Conservation (phyloP, 1,284 basidiomycete genomes). For the Mrakiaceae sp. region DNA sequence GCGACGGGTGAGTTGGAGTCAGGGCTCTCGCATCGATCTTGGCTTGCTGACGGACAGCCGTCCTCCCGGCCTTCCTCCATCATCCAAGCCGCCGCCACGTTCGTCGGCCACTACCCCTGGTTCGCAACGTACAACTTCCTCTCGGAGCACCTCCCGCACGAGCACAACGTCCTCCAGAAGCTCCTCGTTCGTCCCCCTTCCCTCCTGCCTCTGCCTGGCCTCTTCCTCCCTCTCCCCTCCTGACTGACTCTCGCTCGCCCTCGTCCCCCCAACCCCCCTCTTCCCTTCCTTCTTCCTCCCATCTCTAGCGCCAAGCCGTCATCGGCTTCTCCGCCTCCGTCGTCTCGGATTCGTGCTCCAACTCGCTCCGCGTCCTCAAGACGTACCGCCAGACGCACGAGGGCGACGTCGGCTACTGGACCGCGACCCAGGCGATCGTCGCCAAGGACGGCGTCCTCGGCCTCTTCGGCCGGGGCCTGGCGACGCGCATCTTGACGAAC, state of each 20-base stretch:
- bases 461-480: slow-evolving; percentile 71
- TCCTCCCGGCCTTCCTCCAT: too few relatives aligned
- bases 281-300: background rate
- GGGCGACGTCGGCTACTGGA: slow-evolving; percentile 57
- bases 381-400: slow-evolving; percentile 82
- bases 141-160: slow-evolving; percentile 47
- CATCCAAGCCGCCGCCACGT: slow-evolving; percentile 60
- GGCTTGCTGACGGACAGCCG: slow-evolving; percentile 65
- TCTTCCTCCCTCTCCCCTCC: background rate
- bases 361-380: slow-evolving; percentile 81
- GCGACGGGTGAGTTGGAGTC: background rate
- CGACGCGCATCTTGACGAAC: slow-evolving; percentile 71
- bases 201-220: background rate
- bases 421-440: slow-evolving; percentile 47
- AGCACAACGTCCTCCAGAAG: slow-evolving; percentile 46
- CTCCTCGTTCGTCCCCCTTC: slow-evolving; percentile 36
- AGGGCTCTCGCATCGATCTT: slow-evolving; percentile 25
- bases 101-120: slow-evolving; percentile 71
- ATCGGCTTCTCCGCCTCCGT: slow-evolving; percentile 77
- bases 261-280: too few relatives aligned
- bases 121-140: slow-evolving; percentile 60
- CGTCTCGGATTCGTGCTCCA: slow-evolving; percentile 67
- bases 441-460: slow-evolving; percentile 51
- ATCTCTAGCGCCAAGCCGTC: slow-evolving; percentile 53
- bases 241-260: background rate